Evolutionary conservation across 1,284 basidiomycete species (phyloP).

Genomic region (Leccinum pachyderme): DNA sequence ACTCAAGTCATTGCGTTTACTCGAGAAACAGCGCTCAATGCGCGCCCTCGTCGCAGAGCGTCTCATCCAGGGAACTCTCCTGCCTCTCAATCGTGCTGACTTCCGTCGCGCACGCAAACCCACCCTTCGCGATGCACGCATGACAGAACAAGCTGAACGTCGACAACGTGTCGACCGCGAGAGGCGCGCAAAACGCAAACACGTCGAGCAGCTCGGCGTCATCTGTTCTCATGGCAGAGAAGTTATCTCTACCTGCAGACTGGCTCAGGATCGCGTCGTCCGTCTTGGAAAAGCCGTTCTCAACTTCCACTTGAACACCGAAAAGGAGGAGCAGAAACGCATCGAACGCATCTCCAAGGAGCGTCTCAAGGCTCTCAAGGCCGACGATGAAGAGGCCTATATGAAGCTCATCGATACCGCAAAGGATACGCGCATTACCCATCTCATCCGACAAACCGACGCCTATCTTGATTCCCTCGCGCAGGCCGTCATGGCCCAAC

Average conservation of each 20-base stretch:
- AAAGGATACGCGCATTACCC: constrained; percentile 98
- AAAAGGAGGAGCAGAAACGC: constrained; percentile 98
- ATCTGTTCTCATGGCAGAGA: constrained; percentile 88
- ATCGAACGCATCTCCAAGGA: constrained; percentile 97
- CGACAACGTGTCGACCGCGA: constrained; percentile 93
- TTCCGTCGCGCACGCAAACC: constrained; percentile 90
- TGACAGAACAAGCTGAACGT: constrained; percentile 88
- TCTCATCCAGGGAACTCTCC: constrained; percentile 85
- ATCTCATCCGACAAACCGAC: constrained; percentile 93
- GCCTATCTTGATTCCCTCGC: constrained; percentile 93
- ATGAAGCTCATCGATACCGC: constrained; percentile 99
- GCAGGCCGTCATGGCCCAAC: constrained; percentile 92
- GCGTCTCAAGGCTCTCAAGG: constrained; percentile 96
- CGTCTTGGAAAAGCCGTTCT: constrained; percentile 87
- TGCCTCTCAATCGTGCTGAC: constrained; percentile 89
- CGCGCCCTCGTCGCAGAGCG: constrained; percentile 87
- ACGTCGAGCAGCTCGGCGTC: constrained; percentile 88
- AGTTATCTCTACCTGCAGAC: constrained; percentile 61
- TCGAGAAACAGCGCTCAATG: constrained; percentile 87
- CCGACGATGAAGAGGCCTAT: constrained; percentile 99
- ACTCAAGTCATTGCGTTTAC: constrained; percentile 87
- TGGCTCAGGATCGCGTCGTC: constrained; percentile 74
- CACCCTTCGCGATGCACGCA: constrained; percentile 85
- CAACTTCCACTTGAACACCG: constrained; percentile 84
- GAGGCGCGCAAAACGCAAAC: constrained; percentile 92